Percentiles rank a stretch among this genome's conserved stretches.
Conservation (phyloP, 331 rosid species). For the Malus hybrid region DNA sequence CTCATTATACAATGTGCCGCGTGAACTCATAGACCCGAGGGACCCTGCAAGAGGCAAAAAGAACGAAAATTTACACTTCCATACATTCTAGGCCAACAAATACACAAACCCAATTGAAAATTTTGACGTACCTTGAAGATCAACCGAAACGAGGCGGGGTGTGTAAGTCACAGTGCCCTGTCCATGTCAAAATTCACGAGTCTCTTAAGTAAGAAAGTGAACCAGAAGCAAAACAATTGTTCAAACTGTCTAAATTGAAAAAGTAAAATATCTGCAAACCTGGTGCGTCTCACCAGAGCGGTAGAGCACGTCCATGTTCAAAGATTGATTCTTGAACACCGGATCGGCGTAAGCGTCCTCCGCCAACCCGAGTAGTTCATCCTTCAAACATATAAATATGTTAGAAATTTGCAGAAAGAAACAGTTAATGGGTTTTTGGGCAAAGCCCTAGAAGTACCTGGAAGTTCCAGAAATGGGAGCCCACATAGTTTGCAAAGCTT, state of each 20-base stretch:
- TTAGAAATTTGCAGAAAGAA: background rate
- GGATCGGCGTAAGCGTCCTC: constrained; percentile 54
- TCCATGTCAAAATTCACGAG: constrained; percentile 8
- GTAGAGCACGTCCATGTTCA: constrained; percentile 83
- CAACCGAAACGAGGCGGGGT: constrained; percentile 77
- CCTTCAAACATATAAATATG: constrained; percentile 31
- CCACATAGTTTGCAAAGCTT: constrained; percentile 70
- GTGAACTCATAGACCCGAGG: constrained; percentile 80
- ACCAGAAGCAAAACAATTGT: background rate
- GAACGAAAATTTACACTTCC: background rate
- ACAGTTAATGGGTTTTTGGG: background rate
- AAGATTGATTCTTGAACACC: constrained; percentile 52
- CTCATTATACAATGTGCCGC: constrained; percentile 59
- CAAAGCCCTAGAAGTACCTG: constrained; percentile 38
- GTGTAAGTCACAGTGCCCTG: constrained; percentile 74
- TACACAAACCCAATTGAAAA: background rate
- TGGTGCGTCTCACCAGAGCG: constrained; percentile 75
- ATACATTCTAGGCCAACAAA: background rate
- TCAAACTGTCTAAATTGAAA: background rate
- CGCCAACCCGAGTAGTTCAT: constrained; percentile 73
- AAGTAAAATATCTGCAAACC: constrained; percentile 20
- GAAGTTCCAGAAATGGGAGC: constrained; percentile 97
- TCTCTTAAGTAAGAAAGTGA: background rate
- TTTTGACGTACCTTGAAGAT: constrained; percentile 60
- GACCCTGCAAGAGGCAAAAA: constrained; percentile 45